Conservation (phyloP, 371 early-diverging fungal genomes). For the Mucor sp. region DNA sequence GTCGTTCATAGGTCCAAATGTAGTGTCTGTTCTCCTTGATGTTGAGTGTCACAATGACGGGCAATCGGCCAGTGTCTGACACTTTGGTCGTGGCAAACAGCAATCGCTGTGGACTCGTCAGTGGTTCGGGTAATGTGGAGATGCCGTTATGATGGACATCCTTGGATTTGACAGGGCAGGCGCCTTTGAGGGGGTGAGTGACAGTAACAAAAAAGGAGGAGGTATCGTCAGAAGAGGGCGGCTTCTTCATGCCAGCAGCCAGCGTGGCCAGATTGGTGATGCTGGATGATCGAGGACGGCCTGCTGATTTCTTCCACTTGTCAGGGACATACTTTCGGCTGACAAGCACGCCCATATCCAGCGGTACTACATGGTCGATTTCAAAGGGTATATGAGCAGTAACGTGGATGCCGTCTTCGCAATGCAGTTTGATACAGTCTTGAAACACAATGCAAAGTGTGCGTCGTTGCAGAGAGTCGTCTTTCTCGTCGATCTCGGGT, state of each 20-base stretch:
- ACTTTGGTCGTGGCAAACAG: constrained; percentile 14
- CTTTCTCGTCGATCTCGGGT: neutral
- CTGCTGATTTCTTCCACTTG: neutral
- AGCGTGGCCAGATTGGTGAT: neutral
- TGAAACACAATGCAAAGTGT: constrained; percentile 25
- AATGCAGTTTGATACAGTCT: constrained; percentile 15
- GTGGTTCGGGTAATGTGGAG: neutral
- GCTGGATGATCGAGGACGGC: neutral
- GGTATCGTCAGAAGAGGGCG: constrained; percentile 4
- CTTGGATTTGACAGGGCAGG: constrained; percentile 16
- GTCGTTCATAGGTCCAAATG: constrained; percentile 18
- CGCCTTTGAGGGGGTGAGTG: constrained; percentile 14
- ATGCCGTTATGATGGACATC: neutral
- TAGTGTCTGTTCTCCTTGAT: constrained; percentile 18
- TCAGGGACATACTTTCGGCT: constrained; percentile 5
- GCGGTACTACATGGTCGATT: constrained; percentile 16
- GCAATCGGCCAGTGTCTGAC: constrained; percentile 3
- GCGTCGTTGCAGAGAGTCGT: neutral
- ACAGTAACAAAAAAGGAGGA: constrained; percentile 20
- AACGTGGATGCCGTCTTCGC: constrained; percentile 6
- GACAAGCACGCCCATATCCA: constrained; percentile 19
- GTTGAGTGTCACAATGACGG: constrained; percentile 21
- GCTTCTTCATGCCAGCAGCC: neutral
- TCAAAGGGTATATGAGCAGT: constrained; percentile 21
- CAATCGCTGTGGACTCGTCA: constrained; percentile 5